These are phyloP conservation scores for Ophiostoma sp. DNA, from an alignment of 2,329 filamentous ascomycete species.

Conservation along the genomic window DNA sequence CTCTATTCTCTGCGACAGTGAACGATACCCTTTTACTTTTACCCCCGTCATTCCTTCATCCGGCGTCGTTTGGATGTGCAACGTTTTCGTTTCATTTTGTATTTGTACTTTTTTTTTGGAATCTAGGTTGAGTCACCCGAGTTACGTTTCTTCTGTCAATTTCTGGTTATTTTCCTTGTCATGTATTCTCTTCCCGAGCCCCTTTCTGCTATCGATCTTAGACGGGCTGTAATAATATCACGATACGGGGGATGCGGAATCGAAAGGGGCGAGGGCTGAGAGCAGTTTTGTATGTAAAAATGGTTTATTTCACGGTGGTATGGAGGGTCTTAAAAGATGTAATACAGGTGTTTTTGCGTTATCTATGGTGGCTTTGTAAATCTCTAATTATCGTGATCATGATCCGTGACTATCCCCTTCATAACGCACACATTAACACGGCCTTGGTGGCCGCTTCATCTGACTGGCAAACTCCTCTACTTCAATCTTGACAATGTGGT, in stretches of 20 bases:
- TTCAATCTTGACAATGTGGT: constrained; percentile 84
- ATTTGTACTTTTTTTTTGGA: constrained; percentile 8
- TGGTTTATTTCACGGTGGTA: not conserved
- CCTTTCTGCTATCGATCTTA: not conserved
- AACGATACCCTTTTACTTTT: constrained; percentile 8
- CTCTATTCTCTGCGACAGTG: constrained; percentile 15
- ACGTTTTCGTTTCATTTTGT: not conserved
- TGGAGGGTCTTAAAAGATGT: not conserved
- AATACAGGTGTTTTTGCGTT: constrained; percentile 12
- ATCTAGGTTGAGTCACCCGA: not conserved
- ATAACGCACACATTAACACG: not conserved
- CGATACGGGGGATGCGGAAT: not conserved
- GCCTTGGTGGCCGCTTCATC: constrained; percentile 32
- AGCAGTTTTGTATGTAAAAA: constrained; percentile 7
- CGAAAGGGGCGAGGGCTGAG: not conserved
- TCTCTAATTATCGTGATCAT: not conserved
- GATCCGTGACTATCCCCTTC: not conserved
- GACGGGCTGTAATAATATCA: constrained; percentile 4
- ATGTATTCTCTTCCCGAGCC: not conserved
- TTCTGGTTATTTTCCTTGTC: not conserved
- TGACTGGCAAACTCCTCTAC: constrained; percentile 72
- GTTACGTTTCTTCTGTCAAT: not conserved
- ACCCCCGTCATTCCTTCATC: not conserved
- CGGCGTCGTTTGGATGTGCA: not conserved
- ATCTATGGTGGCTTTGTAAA: not conserved